These are phyloP conservation scores for Chlorencoelia australis DNA, from an alignment of 2,329 filamentous ascomycete genomes.

Conservation along the genomic window DNA sequence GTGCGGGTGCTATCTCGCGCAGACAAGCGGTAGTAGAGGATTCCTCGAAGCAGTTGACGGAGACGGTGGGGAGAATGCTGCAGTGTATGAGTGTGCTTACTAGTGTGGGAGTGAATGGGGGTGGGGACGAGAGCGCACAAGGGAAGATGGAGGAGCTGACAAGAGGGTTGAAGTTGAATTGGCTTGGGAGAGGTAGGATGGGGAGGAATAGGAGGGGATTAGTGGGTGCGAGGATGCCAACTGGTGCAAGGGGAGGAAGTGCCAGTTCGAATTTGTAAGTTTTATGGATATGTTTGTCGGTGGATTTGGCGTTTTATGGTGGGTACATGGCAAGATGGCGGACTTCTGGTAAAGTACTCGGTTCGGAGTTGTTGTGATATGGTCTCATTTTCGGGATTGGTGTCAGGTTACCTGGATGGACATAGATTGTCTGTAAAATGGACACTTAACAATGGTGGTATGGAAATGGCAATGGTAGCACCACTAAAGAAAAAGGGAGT, in stretches of 20 bases:
- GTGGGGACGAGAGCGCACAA: conserved; percentile 56
- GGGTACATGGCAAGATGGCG: too few species aligned
- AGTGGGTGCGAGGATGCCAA: conserved; percentile 38
- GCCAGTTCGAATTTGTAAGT: background rate
- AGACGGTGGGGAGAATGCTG: conserved; percentile 89
- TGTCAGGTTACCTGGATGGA: too few species aligned
- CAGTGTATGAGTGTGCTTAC: conserved; percentile 92
- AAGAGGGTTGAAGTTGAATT: conserved; percentile 88
- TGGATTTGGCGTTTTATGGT: too few species aligned
- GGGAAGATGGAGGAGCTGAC: conserved; percentile 74
- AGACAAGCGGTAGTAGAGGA: conserved; percentile 45
- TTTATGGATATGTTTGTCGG: too few species aligned
- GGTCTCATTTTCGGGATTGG: too few species aligned
- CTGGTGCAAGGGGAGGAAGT: conserved; percentile 1
- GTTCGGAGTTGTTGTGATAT: too few species aligned
- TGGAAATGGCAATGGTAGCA: too few species aligned
- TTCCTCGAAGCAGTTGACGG: conserved; percentile 68
- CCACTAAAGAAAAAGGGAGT: too few species aligned
- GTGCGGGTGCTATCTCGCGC: conserved; percentile 9
- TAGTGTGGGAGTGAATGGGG: conserved; percentile 44
- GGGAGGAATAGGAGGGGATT: conserved; percentile 84
- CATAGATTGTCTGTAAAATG: too few species aligned
- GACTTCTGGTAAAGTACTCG: too few species aligned
- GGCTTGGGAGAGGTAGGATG: conserved; percentile 82
- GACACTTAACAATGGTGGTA: too few species aligned